These are phyloP conservation scores for Pseudonitzschia pungens DNA, from an alignment of 108 stramenopile species.

Conservation along the genomic window DNA sequence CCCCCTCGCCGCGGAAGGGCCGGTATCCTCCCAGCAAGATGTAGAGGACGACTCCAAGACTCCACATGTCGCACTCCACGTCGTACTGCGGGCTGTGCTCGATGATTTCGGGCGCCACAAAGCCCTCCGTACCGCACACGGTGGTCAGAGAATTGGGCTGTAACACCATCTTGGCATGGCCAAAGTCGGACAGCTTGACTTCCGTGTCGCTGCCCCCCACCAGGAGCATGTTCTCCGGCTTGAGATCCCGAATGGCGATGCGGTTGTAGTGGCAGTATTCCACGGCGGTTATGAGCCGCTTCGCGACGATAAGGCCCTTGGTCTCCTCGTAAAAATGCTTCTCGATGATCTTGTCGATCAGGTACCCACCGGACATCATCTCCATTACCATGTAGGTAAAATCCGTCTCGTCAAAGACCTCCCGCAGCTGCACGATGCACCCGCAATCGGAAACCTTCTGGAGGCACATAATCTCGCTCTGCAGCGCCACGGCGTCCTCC, in stretches of 20 bases:
- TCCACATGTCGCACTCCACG: slow-evolving; percentile 92
- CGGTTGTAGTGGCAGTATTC: slow-evolving; percentile 75
- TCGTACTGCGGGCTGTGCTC: slow-evolving; percentile 65
- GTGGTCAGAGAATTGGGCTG: slow-evolving; percentile 69
- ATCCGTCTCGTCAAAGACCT: slow-evolving; percentile 74
- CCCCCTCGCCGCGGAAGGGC: slow-evolving; percentile 71
- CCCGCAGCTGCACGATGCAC: slow-evolving; percentile 67
- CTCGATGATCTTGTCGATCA: slow-evolving; percentile 89
- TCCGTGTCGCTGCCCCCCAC: slow-evolving; percentile 80
- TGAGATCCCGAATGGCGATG: slow-evolving; percentile 86
- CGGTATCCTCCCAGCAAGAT: slow-evolving; percentile 93
- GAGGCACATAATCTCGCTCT: slow-evolving; percentile 63
- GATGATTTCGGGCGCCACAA: slow-evolving; percentile 85
- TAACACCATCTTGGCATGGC: slow-evolving; percentile 82
- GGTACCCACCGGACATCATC: slow-evolving; percentile 78
- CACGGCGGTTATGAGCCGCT: slow-evolving; percentile 67
- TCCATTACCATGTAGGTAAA: slow-evolving; percentile 79
- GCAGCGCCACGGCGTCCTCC: slow-evolving; percentile 62
- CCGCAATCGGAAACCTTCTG: slow-evolving; percentile 51
- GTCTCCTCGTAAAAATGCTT: slow-evolving; percentile 75
- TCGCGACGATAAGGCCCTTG: slow-evolving; percentile 65
- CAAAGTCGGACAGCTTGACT: slow-evolving; percentile 97
- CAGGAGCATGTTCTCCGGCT: slow-evolving; percentile 85
- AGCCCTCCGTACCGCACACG: slow-evolving; percentile 86
- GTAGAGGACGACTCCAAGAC: slow-evolving; percentile 92